Evolutionary conservation across 1,284 basidiomycete genomes (phyloP), one percentile per base, ranked within the genome.

Genomic region (Vanrija pseudolonga): DNA sequence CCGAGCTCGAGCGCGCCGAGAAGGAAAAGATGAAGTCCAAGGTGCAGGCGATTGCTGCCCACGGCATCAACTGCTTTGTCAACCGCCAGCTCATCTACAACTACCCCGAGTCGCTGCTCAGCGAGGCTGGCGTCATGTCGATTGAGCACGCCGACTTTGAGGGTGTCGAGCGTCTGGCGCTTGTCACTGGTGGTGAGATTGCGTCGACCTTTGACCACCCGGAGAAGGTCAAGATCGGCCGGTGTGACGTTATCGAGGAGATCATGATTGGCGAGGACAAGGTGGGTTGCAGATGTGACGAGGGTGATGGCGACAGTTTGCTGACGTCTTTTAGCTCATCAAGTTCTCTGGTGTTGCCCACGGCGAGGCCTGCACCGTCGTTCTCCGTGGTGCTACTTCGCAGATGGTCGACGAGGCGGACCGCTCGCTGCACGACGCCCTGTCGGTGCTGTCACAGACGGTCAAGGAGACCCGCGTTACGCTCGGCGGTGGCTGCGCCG

Each of bases 381-480:
- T 99, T 14, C 82, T 99, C 4, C 88, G 95, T 20, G 96, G 96
- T 20, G 96, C 93, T 9, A 98, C 96, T 24, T 86, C 87, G 55
- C 96, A 98, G 74, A 98, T 99, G 95, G 87, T 99, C 22, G 96
- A 98, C 69, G 96, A 99, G 77, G 96, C 96, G 4, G 96, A 98
- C 71, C 86, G 96, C 18, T 98, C 96, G 3, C 79, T 99, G 46
- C 96, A 98, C 70, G 96, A 99, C 65, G 96, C 96, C 2, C 86
- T 99, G 15, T 95, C 90, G 0, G 96, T 98, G 1, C 83, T 99
- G 11, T 95, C 92, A 4, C 96, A 99, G 74, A 98, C 95, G 0
- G 93, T 97, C 61, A 94, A 92, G 77, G 96, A 98, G 81, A 96
- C 94, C 2, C 83, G 96, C 23, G 85, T 92, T 6, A 88, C 91